A percentile compares a stretch with the other conserved stretches of the same genome.
phyloP scores from a whole-genome alignment of 2,329 filamentous ascomycete genomes.

The Colletotrichum spinosum region DNA sequence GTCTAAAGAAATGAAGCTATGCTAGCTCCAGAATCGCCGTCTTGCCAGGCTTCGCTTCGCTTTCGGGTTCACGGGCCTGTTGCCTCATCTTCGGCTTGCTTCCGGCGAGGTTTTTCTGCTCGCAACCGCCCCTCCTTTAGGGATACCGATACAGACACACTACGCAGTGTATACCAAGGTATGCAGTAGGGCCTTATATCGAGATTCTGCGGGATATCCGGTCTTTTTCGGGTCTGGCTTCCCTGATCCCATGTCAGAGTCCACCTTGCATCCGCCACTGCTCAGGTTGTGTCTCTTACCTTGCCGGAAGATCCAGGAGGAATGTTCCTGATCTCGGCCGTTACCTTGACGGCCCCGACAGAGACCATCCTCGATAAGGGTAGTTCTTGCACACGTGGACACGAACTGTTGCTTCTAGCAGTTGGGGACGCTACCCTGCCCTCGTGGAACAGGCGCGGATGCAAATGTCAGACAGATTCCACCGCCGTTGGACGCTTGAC shows the following conservation, averaged over 20 bases:
- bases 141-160: not conserved
- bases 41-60: not conserved
- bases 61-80: not conserved
- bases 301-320: not conserved
- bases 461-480: constrained; percentile 27
- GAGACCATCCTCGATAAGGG: too few species aligned
- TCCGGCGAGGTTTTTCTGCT: not conserved
- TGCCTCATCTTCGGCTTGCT: not conserved
- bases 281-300: not conserved
- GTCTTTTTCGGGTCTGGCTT: not conserved
- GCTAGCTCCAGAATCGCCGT: constrained; percentile 3
- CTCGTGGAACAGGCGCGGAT: constrained; percentile 11
- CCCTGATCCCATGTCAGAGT: not conserved
- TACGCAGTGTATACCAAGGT: not conserved
- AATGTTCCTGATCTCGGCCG: too few species aligned
- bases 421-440: not conserved
- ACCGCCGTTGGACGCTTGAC: constrained; percentile 17
- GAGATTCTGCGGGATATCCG: constrained; percentile 21
- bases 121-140: constrained; percentile 7
- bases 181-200: not conserved
- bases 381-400: constrained; percentile 1
- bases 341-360: too few species aligned
- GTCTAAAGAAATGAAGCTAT: not conserved
- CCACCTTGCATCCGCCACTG: too few species aligned
- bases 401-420: not conserved